Evolutionary conservation across 352 stramenopile species (phyloP), one percentile per base, ranked within the genome.

Genomic region (Globisporangium mamillatum): DNA sequence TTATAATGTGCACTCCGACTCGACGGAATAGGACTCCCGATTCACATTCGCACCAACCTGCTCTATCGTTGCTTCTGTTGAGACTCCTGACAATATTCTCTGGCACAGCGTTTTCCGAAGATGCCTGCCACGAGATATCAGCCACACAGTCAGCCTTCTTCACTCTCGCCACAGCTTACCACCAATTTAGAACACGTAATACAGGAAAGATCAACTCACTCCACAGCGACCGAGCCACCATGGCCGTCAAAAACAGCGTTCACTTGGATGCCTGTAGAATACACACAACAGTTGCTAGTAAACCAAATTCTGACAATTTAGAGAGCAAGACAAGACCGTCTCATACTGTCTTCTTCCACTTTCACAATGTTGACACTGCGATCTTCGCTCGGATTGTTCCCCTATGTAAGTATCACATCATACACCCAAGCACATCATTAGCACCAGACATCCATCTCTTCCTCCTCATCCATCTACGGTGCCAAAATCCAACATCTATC

Each of bases 201-300:
- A 20, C 12, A 46, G 4, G 46, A 25, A 55, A 6, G 8, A 9
- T 25, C 1, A 6, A 81, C 81, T 44, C 69, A 91, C 81, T 94
- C 79, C 12, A 91, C 86, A 29, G 86, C 82, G 55, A 89, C 75
- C 1, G 76, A 74, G 2, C 86, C 86, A 32, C 86, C 86, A 46
- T 94, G 86, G 0, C 82, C 86, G 63, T 94, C 86, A 52, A 92
- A 82, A 0, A 92, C 80, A 36, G 80, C 83, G 55, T 82, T 75
- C 6, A 91, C 66, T 44, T 75, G 78, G 57, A 91, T 64, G 9
- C 63, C 79, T 87, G 41, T 9, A 52, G 18, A 22, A n/a, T n/a
- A 20, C 16, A 62, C 16, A 44, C 27, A 41, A 36, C n/a, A 22
- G 36, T 24, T 48, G 41, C 53, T 8, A 64, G 24, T 12, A 44